Base-by-base conservation (phyloP, 2,329 filamentous ascomycete species). In the Metarhizium robertsii region DNA sequence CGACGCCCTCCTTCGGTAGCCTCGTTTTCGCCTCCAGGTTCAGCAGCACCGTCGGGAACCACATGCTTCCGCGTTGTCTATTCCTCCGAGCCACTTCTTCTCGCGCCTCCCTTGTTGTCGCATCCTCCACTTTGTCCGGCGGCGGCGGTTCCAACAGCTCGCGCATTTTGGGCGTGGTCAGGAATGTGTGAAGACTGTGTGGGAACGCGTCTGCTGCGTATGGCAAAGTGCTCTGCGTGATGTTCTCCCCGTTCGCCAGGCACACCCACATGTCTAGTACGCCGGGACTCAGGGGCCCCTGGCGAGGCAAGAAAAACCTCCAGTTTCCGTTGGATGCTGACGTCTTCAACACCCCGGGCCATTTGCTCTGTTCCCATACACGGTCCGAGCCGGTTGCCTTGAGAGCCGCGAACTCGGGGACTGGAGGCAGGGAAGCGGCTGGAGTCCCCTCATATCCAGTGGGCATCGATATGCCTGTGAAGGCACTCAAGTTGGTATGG, bases 21-120 rank as follows among this genome's bases (percentile, higher is more conserved):
- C 76, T 67, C 66, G 85, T 88, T 73, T 92, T 94, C 46, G 90
- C 73, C 59, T 94, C 88, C 32, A 95, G 63, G 65, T 89, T 91
- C 65, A 94, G 69, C 29, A 85, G 72, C 1, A 94, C 70, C 0
- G 89, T 94, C 0, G 87, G 87, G 66, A 89, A 90, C 88, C 87
- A 91, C 61, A 83, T 83, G 6, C 67, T 51, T 91, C 66, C 5
- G 76, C 53, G 50, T 6, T 45, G 13, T 34, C 43, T 16, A 18
- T 34, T 30, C 20, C 7, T 52, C 14, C 38, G 25, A 18, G 67
- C 65, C 85, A 87, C 73, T 91, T 92, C 45, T 88, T 73, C 62
- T 92, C 87, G 40, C 92, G 64, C 65, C 87, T 90, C 63, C 92
- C 68, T 32, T 84, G 71, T 2, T 91, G 68, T 0, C 87, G 92